Conservation (phyloP, 768 basidiomycete genomes). For the Lyophyllum atratum region DNA sequence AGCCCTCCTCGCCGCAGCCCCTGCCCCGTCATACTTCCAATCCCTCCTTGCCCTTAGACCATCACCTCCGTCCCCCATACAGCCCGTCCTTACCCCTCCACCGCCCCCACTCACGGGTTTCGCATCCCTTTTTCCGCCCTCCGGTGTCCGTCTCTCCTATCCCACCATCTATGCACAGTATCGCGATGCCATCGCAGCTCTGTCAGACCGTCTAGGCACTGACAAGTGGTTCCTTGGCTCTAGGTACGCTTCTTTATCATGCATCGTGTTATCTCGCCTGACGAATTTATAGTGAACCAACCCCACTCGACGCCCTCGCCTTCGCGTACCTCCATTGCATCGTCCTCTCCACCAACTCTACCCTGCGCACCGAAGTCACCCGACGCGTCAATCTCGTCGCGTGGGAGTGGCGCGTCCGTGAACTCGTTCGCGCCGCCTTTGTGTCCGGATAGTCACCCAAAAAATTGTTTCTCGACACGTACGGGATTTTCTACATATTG, state of each 20-base stretch:
- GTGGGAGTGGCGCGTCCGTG: slow-evolving; percentile 75
- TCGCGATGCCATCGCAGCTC: slow-evolving; percentile 67
- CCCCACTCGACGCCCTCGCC: slow-evolving; percentile 76
- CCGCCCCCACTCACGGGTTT: slow-evolving; percentile 74
- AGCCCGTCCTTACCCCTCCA: slow-evolving; percentile 60
- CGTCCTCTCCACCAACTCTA: slow-evolving; percentile 42
- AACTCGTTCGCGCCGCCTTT: slow-evolving; percentile 58
- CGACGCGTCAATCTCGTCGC: slow-evolving; percentile 75
- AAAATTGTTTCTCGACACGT: too few relatives aligned
- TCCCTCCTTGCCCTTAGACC: slow-evolving; percentile 41
- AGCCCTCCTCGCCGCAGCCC: slow-evolving; percentile 64
- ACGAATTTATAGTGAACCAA: slow-evolving; percentile 55
- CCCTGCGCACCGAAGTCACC: slow-evolving; percentile 63
- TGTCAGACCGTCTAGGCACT: slow-evolving; percentile 73
- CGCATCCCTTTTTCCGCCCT: slow-evolving; percentile 59
- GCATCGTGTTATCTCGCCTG: background rate
- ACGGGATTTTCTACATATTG: background rate
- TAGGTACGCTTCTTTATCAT: slow-evolving; percentile 37
- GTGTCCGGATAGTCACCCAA: background rate
- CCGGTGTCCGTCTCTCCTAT: slow-evolving; percentile 57
- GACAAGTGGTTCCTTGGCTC: slow-evolving; percentile 85
- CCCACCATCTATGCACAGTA: slow-evolving; percentile 58
- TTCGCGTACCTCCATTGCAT: slow-evolving; percentile 82
- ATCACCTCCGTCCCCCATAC: slow-evolving; percentile 36
- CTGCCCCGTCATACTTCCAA: slow-evolving; percentile 42